These are phyloP conservation scores for Dalbergia oliveri DNA, from an alignment of 306 rosid species.

Conservation along the genomic window DNA sequence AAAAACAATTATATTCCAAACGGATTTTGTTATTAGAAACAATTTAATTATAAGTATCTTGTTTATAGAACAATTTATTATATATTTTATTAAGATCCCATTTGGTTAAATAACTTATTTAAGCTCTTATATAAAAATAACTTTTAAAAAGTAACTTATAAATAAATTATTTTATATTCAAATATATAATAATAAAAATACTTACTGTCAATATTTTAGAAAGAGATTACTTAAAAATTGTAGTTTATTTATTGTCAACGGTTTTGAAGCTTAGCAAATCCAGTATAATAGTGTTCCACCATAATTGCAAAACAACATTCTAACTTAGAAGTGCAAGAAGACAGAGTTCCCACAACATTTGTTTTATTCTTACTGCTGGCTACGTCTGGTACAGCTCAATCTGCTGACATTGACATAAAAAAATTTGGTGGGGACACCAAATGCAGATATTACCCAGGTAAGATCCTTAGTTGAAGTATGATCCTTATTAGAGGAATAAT, in stretches of 20 bases:
- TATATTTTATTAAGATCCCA: too few species aligned
- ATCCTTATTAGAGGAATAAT: too few species aligned
- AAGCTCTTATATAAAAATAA: too few species aligned
- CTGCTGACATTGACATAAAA: slow-evolving; percentile 11
- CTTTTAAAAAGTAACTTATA: too few species aligned
- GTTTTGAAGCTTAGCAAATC: not conserved
- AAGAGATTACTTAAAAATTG: not conserved
- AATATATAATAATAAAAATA: too few species aligned
- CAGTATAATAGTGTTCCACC: not conserved
- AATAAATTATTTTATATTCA: too few species aligned
- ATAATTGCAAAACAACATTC: not conserved
- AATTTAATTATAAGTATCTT: too few species aligned
- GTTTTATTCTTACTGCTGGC: slow-evolving; percentile 20
- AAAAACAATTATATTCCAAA: too few species aligned
- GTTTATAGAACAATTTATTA: too few species aligned
- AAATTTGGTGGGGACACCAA: slow-evolving; percentile 35
- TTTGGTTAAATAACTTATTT: too few species aligned
- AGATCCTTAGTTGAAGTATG: not conserved
- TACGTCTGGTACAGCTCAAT: slow-evolving; percentile 11
- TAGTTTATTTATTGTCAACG: not conserved
- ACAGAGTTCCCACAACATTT: not conserved
- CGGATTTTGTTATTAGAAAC: too few species aligned
- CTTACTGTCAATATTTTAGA: too few species aligned
- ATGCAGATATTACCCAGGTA: slow-evolving; percentile 42
- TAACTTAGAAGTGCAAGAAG: not conserved